phyloP scores from a whole-genome alignment of 2,329 filamentous ascomycete species.

The Ascochyta lentis region DNA sequence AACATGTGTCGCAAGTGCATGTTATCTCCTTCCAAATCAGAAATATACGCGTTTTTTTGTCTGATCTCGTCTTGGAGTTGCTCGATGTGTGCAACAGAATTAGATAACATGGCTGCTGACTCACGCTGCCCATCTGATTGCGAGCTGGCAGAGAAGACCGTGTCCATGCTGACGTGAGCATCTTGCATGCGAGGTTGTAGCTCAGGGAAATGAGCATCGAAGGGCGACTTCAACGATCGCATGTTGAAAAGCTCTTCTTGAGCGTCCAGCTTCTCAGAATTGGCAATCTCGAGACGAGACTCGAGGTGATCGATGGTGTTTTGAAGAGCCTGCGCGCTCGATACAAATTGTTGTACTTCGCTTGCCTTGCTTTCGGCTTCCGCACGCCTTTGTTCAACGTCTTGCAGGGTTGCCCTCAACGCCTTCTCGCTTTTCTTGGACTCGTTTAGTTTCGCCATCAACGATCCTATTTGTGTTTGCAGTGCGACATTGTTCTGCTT shows the following conservation, averaged over 20 bases:
- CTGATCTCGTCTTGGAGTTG: conserved; percentile 43
- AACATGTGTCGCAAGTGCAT: conserved; percentile 26
- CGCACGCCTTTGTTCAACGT: conserved; percentile 42
- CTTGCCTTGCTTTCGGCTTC: conserved; percentile 38
- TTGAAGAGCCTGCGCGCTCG: conserved; percentile 40
- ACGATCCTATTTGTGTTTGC: conserved; percentile 45
- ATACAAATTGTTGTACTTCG: conserved; percentile 35
- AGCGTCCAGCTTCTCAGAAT: conserved; percentile 51
- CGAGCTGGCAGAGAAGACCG: conserved; percentile 36
- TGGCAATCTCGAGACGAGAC: conserved; percentile 48
- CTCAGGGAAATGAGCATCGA: conserved; percentile 30
- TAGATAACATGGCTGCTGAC: conserved; percentile 28
- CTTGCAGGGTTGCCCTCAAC: conserved; percentile 38
- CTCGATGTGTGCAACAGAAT: conserved; percentile 39
- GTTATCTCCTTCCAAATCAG: conserved; percentile 32
- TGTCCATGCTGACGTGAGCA: conserved; percentile 37
- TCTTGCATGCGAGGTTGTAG: conserved; percentile 11
- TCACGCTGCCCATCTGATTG: conserved; percentile 23
- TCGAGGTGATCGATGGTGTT: conserved; percentile 50
- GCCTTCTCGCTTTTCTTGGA: conserved; percentile 46
- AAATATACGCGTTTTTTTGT: conserved; percentile 35
- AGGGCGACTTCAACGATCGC: conserved; percentile 33
- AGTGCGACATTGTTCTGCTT: conserved; percentile 46
- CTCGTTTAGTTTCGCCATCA: conserved; percentile 51
- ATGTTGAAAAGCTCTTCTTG: conserved; percentile 47